Conservation (phyloP, 1,139 yeast species). For the Geotrichum restrictum region DNA sequence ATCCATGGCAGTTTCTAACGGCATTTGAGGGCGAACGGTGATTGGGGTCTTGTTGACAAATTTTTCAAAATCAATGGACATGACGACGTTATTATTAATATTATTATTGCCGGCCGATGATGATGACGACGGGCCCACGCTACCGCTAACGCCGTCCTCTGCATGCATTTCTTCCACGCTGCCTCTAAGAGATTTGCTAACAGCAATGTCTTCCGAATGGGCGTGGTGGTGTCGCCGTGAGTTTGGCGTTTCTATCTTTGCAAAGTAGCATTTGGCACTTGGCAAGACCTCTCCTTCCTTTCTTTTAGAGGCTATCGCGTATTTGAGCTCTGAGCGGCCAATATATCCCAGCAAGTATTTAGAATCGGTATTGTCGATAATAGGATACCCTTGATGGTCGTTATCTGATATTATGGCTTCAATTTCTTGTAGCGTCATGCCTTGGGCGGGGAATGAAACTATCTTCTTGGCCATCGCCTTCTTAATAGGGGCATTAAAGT, state of each 20-base stretch:
- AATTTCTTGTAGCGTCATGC: slow-evolving; percentile 37
- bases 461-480: slow-evolving; percentile 64
- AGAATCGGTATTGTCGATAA: slow-evolving; percentile 27
- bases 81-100: background rate
- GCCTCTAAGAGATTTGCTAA: background rate
- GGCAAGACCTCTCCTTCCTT: slow-evolving; percentile 16
- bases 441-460: slow-evolving; percentile 47
- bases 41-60: slow-evolving; percentile 54
- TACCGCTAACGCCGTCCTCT: background rate
- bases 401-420: slow-evolving; percentile 42
- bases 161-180: background rate
- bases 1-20: slow-evolving; percentile 62
- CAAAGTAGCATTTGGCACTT: slow-evolving; percentile 27
- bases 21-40: slow-evolving; percentile 50
- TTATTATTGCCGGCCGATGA: background rate
- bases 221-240: slow-evolving; percentile 4
- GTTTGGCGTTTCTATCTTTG: slow-evolving; percentile 21
- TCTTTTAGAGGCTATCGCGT: slow-evolving; percentile 28
- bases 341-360: slow-evolving; percentile 37
- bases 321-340: slow-evolving; percentile 37
- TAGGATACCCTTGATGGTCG: slow-evolving; percentile 46
- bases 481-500: slow-evolving; percentile 51
- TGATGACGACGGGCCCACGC: background rate
- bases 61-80: slow-evolving; percentile 19
- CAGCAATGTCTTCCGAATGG: background rate